Percentiles rank a stretch among this genome's conserved stretches.
Conservation (phyloP, 192 early-diverging fungal genomes). For the Linnemannia hyalina region DNA sequence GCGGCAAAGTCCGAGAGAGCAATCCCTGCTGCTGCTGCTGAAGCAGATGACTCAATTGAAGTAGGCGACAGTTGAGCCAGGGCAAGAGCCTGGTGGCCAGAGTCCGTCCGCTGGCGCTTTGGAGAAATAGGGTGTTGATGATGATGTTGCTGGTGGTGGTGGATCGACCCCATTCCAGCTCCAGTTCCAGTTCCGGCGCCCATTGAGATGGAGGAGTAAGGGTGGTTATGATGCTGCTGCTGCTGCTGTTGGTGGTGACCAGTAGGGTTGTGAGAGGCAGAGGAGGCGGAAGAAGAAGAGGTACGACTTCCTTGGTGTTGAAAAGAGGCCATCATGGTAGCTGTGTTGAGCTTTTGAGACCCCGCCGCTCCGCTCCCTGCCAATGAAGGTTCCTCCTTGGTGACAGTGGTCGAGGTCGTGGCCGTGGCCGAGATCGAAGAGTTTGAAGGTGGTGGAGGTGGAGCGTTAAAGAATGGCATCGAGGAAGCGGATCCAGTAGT, state of each 20-base stretch:
- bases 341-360: slow-evolving; percentile 1
- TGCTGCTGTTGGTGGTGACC: slow-evolving; percentile 11
- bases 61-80: slow-evolving; percentile 17
- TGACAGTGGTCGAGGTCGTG: not conserved
- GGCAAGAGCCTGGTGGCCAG: slow-evolving; percentile 15
- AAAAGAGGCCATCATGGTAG: slow-evolving; percentile 26
- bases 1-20: slow-evolving; percentile 12
- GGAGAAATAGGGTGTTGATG: slow-evolving; percentile 18
- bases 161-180: not conserved
- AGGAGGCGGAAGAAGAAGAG: not conserved
- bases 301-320: not conserved
- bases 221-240: not conserved
- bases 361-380: not conserved
- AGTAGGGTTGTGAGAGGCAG: not conserved
- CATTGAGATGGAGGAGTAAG: slow-evolving; percentile 5
- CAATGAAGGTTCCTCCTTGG: slow-evolving; percentile 3
- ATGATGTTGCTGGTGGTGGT: not conserved
- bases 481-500: not conserved
- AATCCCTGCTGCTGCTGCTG: not conserved
- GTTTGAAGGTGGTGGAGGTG: not conserved
- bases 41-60: not conserved
- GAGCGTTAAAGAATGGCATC: slow-evolving; percentile 15
- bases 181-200: not conserved
- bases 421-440: not conserved
- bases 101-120: slow-evolving; percentile 29